Conservation (phyloP, 2,329 filamentous ascomycete genomes). For the Magnaporthiopsis rhizophila region DNA sequence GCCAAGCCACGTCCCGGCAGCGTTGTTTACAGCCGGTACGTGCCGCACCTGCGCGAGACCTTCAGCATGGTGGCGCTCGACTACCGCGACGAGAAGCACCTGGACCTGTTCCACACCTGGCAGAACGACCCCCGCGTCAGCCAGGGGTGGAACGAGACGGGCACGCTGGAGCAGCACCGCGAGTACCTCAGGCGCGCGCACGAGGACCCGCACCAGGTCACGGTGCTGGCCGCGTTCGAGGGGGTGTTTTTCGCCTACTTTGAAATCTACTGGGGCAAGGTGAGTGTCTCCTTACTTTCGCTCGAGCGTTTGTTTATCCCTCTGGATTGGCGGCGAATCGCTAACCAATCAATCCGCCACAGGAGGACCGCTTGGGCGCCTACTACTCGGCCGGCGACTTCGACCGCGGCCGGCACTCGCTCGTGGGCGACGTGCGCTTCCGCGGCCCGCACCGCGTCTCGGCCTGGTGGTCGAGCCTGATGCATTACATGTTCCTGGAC, state of each 20-base stretch:
- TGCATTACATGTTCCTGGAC: constrained; percentile 56
- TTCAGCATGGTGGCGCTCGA: constrained; percentile 73
- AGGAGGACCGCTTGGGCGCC: constrained; percentile 48
- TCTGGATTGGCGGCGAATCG: too few species aligned
- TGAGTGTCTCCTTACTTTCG: constrained; percentile 17
- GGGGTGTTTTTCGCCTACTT: constrained; percentile 68
- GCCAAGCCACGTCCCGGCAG: constrained; percentile 64
- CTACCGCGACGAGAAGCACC: constrained; percentile 53
- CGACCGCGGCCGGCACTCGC: constrained; percentile 50
- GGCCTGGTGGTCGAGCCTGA: constrained; percentile 54
- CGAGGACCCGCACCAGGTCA: constrained; percentile 63
- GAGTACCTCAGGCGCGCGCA: constrained; percentile 62
- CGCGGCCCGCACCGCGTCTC: constrained; percentile 52
- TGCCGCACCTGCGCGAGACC: constrained; percentile 66
- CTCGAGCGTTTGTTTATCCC: neutral
- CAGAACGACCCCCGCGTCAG: constrained; percentile 78
- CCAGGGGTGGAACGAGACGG: constrained; percentile 72
- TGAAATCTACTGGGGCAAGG: constrained; percentile 70
- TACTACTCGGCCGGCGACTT: constrained; percentile 49
- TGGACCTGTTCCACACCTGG: constrained; percentile 68
- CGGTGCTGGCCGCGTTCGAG: constrained; percentile 64
- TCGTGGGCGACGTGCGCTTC: constrained; percentile 51
- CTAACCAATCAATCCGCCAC: neutral
- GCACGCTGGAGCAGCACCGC: constrained; percentile 65
- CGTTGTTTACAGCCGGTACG: constrained; percentile 69